Evolutionary conservation across 192 early-diverging fungal species (phyloP).

Genomic region (Haplosporangium gracile): DNA sequence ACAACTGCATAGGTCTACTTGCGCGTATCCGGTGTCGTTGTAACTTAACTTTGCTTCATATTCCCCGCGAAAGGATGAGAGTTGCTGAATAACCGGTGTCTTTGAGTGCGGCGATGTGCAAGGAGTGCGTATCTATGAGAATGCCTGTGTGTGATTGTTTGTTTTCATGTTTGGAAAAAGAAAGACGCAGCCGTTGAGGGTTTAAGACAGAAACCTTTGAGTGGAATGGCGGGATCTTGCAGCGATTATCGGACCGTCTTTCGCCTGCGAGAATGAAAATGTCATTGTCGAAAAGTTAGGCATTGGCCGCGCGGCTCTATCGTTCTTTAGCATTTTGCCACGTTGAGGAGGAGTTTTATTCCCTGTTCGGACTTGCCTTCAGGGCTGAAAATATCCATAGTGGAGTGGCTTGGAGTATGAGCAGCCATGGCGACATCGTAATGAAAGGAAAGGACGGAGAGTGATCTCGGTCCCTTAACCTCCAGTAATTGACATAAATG

Average conservation of each 20-base stretch:
- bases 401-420: neutral
- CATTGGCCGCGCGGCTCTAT: neutral
- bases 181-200: too few relatives aligned
- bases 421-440: neutral
- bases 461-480: neutral
- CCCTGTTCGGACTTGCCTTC: neutral
- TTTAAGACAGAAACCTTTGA: too few relatives aligned
- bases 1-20: neutral
- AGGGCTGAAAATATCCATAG: neutral
- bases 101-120: neutral
- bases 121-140: neutral
- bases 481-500: slow-evolving; percentile 4
- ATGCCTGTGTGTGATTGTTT: neutral
- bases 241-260: neutral
- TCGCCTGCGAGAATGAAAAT: neutral
- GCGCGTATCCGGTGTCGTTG: neutral
- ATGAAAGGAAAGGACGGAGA: neutral
- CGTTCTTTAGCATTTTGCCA: neutral
- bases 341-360: neutral
- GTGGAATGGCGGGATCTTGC: neutral
- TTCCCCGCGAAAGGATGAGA: neutral
- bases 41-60: neutral
- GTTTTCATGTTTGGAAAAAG: too few relatives aligned
- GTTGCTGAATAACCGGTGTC: neutral
- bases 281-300: neutral